Conservation (phyloP, 192 early-diverging fungal genomes). For the Backusella mclennaniae region DNA sequence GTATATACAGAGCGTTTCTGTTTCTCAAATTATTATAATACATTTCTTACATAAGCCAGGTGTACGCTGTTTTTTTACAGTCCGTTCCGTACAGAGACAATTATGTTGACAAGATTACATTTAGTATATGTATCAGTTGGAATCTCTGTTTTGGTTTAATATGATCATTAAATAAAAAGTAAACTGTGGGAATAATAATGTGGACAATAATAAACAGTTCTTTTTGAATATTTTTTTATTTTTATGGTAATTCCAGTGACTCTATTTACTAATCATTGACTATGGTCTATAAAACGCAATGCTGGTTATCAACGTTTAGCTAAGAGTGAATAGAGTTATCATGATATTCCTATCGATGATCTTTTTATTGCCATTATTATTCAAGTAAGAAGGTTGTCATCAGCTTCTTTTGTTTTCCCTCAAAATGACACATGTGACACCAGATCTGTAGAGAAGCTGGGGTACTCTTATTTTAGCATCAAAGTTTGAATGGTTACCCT, state of each 20-base stretch:
- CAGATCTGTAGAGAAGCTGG: not conserved
- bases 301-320: not conserved
- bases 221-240: not conserved
- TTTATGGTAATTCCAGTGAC: not conserved
- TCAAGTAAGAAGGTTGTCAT: too few species aligned
- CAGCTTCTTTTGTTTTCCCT: not conserved
- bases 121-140: not conserved
- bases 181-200: not conserved
- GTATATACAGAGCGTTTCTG: not conserved
- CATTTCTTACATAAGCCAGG: not conserved
- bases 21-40: not conserved
- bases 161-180: not conserved
- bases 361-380: too few species aligned
- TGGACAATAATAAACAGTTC: not conserved
- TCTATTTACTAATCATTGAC: not conserved
- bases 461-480: not conserved
- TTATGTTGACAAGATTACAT: not conserved
- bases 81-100: not conserved
- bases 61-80: not conserved
- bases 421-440: not conserved
- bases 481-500: not conserved
- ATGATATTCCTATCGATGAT: too few species aligned
- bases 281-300: not conserved
- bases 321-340: too few species aligned
- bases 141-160: not conserved